These are phyloP conservation scores for Botrytis squamosa DNA, from an alignment of 2,329 filamentous ascomycete genomes.

Conservation along the genomic window DNA sequence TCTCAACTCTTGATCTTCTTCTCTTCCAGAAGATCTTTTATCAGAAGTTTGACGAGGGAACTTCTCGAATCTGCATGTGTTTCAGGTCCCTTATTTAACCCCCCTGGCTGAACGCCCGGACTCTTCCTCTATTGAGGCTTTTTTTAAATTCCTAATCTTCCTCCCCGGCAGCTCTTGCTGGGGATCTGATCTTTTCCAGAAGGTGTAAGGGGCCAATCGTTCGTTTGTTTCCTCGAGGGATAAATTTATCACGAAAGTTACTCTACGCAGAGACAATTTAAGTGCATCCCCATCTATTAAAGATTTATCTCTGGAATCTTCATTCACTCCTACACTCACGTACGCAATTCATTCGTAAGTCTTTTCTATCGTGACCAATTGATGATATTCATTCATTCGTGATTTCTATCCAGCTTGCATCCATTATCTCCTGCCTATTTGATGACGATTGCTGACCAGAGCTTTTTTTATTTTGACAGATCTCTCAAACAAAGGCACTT, in stretches of 20 bases:
- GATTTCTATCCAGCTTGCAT: background rate
- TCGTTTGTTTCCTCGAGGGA: constrained; percentile 9
- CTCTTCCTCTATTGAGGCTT: constrained; percentile 15
- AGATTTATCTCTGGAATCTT: background rate
- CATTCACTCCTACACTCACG: background rate
- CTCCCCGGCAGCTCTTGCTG: background rate
- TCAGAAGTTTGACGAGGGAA: background rate
- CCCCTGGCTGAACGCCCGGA: constrained; percentile 20
- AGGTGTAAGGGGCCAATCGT: constrained; percentile 16
- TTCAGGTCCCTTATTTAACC: constrained; percentile 13
- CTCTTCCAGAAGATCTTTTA: background rate
- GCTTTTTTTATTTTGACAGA: constrained; percentile 29
- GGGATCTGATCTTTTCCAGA: background rate
- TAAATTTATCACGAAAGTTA: background rate
- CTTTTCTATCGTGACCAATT: background rate
- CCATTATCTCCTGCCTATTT: constrained; percentile 6
- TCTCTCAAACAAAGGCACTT: constrained; percentile 22
- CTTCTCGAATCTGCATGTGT: constrained; percentile 22
- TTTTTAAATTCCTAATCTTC: constrained; percentile 6
- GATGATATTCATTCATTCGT: background rate
- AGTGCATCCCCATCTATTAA: background rate
- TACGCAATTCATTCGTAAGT: constrained; percentile 8
- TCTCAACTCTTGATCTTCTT: background rate
- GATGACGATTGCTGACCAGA: constrained; percentile 27
- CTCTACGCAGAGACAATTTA: background rate